Percentiles rank a stretch among this genome's conserved stretches.
These are phyloP conservation scores for Cyclotella kingstonii DNA, from an alignment of 108 stramenopile genomes.

Conservation along the genomic window DNA sequence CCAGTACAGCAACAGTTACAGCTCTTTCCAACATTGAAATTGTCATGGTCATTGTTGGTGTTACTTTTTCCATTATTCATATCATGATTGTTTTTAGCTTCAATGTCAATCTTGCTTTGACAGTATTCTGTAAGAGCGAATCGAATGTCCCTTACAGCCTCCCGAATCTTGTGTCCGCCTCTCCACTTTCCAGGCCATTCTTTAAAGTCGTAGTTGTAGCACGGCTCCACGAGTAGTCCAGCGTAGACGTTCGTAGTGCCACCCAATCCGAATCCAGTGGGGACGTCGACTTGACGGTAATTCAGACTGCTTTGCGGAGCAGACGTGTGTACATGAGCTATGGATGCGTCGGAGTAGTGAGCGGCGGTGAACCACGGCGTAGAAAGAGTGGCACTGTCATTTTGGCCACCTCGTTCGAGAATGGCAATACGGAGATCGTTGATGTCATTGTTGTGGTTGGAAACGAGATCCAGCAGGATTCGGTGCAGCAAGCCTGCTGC, in stretches of 20 bases:
- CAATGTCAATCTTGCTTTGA: too few relatives aligned
- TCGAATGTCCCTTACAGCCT: too few relatives aligned
- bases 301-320: constrained; percentile 23
- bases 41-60: too few relatives aligned
- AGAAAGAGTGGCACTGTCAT: neutral
- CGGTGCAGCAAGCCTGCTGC: constrained; percentile 69
- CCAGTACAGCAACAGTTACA: too few relatives aligned
- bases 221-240: constrained; percentile 50
- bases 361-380: constrained; percentile 43
- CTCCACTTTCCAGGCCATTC: constrained; percentile 64
- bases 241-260: constrained; percentile 79
- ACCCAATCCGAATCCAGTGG: constrained; percentile 62
- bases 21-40: too few relatives aligned
- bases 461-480: constrained; percentile 27
- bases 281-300: constrained; percentile 50
- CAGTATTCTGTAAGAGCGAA: too few relatives aligned
- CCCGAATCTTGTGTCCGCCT: too few relatives aligned
- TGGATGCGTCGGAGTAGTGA: constrained; percentile 11
- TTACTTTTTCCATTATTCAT: too few relatives aligned
- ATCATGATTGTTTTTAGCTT: too few relatives aligned
- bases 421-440: constrained; percentile 50
- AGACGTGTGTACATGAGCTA: constrained; percentile 16
- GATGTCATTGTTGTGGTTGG: neutral
- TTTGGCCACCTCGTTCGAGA: constrained; percentile 53
- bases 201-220: constrained; percentile 40